Conservation (phyloP, 2,329 filamentous ascomycete genomes). For the Paraconiothyrium sp. region DNA sequence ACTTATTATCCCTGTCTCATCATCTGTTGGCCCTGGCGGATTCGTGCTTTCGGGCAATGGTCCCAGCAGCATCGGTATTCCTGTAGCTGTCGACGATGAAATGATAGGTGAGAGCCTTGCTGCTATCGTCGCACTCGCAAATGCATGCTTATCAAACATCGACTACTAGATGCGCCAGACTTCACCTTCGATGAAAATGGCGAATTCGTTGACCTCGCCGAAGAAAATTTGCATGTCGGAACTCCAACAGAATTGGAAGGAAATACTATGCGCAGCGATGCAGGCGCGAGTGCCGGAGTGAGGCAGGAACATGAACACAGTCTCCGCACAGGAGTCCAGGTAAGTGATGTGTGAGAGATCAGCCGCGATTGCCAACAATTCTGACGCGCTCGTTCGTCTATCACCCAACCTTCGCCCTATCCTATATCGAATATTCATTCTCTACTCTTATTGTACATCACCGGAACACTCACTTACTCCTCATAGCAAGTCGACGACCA, state of each 20-base stretch:
- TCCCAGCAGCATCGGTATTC: conserved; percentile 46
- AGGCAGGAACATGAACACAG: conserved; percentile 56
- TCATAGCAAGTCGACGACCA: conserved; percentile 35
- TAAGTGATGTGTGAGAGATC: conserved; percentile 37
- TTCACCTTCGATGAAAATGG: conserved; percentile 72
- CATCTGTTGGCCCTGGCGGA: conserved; percentile 51
- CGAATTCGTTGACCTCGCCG: conserved; percentile 61
- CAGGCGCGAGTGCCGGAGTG: conserved; percentile 51
- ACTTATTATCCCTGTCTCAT: conserved; percentile 61
- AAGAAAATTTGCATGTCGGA: conserved; percentile 19
- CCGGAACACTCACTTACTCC: conserved; percentile 28
- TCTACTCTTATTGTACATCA: conserved; percentile 3
- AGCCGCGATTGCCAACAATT: conserved; percentile 14
- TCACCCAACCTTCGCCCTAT: conserved; percentile 6
- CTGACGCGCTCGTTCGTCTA: conserved; percentile 18
- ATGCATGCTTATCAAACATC: conserved; percentile 51
- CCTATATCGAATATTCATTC: conserved; percentile 3
- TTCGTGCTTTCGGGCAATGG: conserved; percentile 54
- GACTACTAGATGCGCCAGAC: conserved; percentile 58
- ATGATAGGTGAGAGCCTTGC: conserved; percentile 9
- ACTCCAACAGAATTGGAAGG: conserved; percentile 27
- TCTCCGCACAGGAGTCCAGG: conserved; percentile 43
- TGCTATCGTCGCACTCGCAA: no score
- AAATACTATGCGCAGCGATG: conserved; percentile 36
- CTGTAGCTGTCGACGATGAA: conserved; percentile 19